Evolutionary conservation across 176 grass and related monocot species (phyloP), one percentile per base, ranked within the genome.

Genomic region (Melocanna baccifera): DNA sequence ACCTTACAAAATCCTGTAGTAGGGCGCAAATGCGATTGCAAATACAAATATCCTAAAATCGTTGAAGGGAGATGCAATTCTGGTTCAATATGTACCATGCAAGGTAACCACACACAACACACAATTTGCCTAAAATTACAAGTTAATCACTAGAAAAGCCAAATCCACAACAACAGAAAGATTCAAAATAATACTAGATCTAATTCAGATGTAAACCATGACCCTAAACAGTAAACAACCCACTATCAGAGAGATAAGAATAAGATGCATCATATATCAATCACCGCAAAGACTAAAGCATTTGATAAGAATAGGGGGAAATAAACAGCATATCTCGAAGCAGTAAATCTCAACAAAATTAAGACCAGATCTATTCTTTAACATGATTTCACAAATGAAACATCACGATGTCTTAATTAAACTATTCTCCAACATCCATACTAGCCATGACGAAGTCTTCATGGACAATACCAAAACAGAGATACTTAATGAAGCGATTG

Each of bases 391-490:
- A 67, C 47, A 87, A 34, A 74, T 32, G 25, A 28, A 26, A 29
- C 45, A 75, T 47, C 2, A 25, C 15, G 48, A 58, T 19, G 39
- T 36, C 78, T 75, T 75, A 57, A 74, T 36, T 53, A 81, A 87
- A 53, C 7, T 43, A 6, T 64, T 67, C 58, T 67, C 16, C 9
- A 26, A 75, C 13, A 81, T 56, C 19, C 37, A 39, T 65, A 67
- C 59, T 46, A 81, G 55, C 57, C 30, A 86, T 25, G 23, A 61
- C 32, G 20, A 28, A 81, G 78, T 87, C n/a, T 42, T 55, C 67
- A 86, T 73, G 57, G 23, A n/a, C 25, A 56, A 75, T 68, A 75
- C 36, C 20, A 67, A 75, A 75, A 46, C 69, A 87, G 71, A 46
- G 25, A 45, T 34, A 23, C 34, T n/a, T 52, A 57, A 28, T 25